Percentiles rank a stretch among this genome's conserved stretches.
Conservation (phyloP, 179 eudicot genomes). For the Amaranthus tricolor region DNA sequence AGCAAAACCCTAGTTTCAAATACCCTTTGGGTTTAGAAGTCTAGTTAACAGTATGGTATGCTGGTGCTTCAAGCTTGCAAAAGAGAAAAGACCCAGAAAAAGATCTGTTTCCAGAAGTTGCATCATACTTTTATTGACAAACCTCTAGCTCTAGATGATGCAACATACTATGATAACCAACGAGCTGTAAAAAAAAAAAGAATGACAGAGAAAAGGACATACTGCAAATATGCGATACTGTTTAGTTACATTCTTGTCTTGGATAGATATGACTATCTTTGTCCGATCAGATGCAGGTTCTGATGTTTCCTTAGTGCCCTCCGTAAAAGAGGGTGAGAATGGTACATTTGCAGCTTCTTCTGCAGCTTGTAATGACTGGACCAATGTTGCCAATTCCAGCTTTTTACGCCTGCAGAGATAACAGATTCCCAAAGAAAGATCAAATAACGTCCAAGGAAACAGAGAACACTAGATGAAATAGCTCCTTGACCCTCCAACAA, state of each 20-base stretch:
- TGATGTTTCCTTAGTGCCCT: conserved; percentile 27
- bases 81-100: not conserved
- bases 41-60: not conserved
- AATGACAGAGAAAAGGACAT: conserved; percentile 15
- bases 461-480: not conserved
- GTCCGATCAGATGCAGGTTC: conserved; percentile 47
- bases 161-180: not conserved
- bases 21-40: not conserved
- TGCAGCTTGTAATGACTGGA: conserved; percentile 48
- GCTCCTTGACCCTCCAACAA: not conserved
- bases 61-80: not conserved
- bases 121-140: not conserved
- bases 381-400: conserved; percentile 53
- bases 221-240: conserved; percentile 62
- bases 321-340: conserved; percentile 24
- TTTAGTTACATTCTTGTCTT: conserved; percentile 59
- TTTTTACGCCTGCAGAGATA: conserved; percentile 45
- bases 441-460: not conserved
- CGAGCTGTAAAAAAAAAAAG: not conserved
- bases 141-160: not conserved
- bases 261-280: conserved; percentile 66
- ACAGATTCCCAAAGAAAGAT: conserved; percentile 5
- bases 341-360: conserved; percentile 53
- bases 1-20: not conserved
- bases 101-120: not conserved